These are phyloP conservation scores for Phyllosticta ampelicida DNA, from an alignment of 2,329 filamentous ascomycete genomes.

Conservation along the genomic window DNA sequence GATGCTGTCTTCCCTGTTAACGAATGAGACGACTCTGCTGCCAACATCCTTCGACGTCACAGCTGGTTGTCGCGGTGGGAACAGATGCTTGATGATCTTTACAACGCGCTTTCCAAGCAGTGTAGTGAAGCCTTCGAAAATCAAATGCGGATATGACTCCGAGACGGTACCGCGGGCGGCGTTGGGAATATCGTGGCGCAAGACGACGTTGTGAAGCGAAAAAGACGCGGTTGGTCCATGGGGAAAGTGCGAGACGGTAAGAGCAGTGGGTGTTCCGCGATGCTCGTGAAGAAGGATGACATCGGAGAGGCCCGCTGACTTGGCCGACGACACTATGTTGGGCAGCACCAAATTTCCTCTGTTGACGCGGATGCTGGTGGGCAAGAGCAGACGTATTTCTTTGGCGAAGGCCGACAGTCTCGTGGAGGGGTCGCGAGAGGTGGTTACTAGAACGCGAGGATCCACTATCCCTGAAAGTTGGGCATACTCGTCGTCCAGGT, in stretches of 20 bases:
- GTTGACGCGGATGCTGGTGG: conserved; percentile 80
- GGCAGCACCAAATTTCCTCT: conserved; percentile 81
- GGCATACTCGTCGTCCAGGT: conserved; percentile 81
- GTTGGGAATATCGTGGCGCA: conserved; percentile 88
- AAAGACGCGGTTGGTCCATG: conserved; percentile 84
- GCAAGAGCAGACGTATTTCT: conserved; percentile 73
- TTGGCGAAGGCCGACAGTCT: conserved; percentile 85
- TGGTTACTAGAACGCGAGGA: conserved; percentile 80
- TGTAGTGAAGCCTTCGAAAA: conserved; percentile 88
- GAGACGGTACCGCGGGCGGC: conserved; percentile 76
- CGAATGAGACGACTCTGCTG: conserved; percentile 82
- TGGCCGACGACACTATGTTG: conserved; percentile 72
- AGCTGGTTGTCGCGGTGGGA: conserved; percentile 71
- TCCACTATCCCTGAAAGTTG: conserved; percentile 86
- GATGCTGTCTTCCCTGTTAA: conserved; percentile 78
- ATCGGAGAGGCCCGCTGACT: conserved; percentile 70
- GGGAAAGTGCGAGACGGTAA: conserved; percentile 79
- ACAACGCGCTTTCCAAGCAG: conserved; percentile 71
- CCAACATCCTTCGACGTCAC: conserved; percentile 58
- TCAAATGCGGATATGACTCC: conserved; percentile 86
- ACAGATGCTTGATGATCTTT: conserved; percentile 87
- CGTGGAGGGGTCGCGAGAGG: conserved; percentile 76
- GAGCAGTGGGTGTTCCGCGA: conserved; percentile 78
- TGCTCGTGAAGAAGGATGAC: conserved; percentile 78
- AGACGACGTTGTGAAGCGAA: conserved; percentile 81